Percentiles rank a stretch among this genome's conserved stretches.
phyloP scores from a whole-genome alignment of 768 basidiomycete species.

The Rhodotorula taiwanensis region DNA sequence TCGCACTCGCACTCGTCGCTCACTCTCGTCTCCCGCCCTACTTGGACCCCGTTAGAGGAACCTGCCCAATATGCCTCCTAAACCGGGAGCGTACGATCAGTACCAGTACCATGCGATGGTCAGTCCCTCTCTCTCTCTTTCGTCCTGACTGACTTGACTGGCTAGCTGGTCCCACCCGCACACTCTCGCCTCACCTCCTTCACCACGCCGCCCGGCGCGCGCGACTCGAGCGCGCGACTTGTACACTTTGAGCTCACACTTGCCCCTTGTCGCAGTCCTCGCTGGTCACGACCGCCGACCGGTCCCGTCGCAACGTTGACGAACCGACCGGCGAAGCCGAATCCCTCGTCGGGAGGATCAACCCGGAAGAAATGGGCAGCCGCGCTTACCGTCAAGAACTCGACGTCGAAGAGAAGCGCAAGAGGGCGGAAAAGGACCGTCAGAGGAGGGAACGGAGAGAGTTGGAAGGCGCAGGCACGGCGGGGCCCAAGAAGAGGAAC shows the following conservation, averaged over 20 bases:
- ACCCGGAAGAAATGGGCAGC: slow-evolving; percentile 6
- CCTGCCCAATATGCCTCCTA: neutral
- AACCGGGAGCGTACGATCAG: neutral
- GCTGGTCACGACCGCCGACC: slow-evolving; percentile 78
- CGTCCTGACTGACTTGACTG: neutral
- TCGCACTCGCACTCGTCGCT: neutral
- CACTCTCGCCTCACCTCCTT: neutral
- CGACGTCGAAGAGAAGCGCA: slow-evolving; percentile 88
- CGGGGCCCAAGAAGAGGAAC: slow-evolving; percentile 7
- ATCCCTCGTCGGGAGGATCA: slow-evolving; percentile 78
- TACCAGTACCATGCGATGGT: slow-evolving; percentile 71
- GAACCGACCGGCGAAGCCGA: slow-evolving; percentile 96
- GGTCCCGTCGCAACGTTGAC: slow-evolving; percentile 55
- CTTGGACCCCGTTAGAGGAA: too few relatives aligned
- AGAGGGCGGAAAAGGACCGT: slow-evolving; percentile 53
- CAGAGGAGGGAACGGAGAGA: slow-evolving; percentile 18
- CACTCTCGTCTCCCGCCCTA: neutral
- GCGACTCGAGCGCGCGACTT: too few relatives aligned
- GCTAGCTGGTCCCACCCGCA: neutral
- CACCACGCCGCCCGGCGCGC: neutral
- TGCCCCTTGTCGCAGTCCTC: slow-evolving; percentile 52
- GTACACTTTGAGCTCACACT: too few relatives aligned
- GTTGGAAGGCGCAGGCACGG: neutral
- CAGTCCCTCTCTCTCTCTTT: neutral
- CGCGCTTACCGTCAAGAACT: slow-evolving; percentile 53